Base-by-base conservation (phyloP, 345 rosid species). In the Psidium friedrichsthalianum region DNA sequence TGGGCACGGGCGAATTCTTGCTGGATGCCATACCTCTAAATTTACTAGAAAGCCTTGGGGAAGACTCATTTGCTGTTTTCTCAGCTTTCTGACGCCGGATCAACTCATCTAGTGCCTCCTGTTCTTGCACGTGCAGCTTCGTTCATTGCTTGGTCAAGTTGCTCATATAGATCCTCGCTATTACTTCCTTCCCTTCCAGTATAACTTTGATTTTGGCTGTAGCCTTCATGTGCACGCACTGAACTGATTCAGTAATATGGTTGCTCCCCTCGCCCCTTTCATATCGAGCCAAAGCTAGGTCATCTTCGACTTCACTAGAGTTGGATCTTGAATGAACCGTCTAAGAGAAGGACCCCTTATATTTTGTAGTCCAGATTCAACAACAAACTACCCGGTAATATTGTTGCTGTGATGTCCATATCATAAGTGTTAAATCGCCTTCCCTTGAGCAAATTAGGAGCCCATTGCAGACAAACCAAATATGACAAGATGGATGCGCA, bases 61-160 rank as follows among this genome's bases (percentile, higher is more conserved):
- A 91, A 85, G 98, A 94, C 83, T 93, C 99, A 91, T 92, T 85
- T 69, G 95, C 96, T 42, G 88, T 92, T 83, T 92, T 95, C 88
- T 97, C 98, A 74, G 96, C 94, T 90, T 92, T 92, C 81, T 87
- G 90, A 59, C 94, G 93, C 91, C 92, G 91, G 64, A 87, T 55
- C 85, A 91, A 89, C 91, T 93, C 98, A 83, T 89, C 90, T 85
- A 87, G 84, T 83, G 94, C 98, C 89, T 93, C 96, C 87, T 82
- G 89, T 88, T 91, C 24, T 93, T 83, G 92, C 91, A 89, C 85
- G 89, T 53, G 76, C 93, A 88, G 94, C 94, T 85, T 95, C 96
- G 51, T 84, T 74, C 90, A 90, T 91, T 82, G 92, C 93, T 88
- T 86, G 90, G 85, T 87, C 83, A 85, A 93, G 91, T 87, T 93